A percentile compares a stretch with the other conserved stretches of the same genome.
phyloP scores from a whole-genome alignment of 2,329 filamentous ascomycete genomes.

The Chaetomium sp. region DNA sequence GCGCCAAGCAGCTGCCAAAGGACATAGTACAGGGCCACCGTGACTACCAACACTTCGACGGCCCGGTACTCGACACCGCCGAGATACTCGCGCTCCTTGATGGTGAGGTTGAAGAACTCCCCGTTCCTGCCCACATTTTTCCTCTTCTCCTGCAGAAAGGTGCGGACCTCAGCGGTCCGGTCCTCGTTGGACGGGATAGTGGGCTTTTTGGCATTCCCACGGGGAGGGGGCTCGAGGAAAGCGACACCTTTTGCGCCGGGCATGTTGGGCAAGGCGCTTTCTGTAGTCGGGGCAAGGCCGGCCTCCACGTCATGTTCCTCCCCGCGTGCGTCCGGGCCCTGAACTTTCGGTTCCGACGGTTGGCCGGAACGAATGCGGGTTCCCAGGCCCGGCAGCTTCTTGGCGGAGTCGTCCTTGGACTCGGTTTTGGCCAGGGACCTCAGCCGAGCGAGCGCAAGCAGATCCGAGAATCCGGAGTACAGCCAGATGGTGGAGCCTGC shows the following conservation, averaged over 20 bases:
- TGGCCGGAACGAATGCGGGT: neutral
- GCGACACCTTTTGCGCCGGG: conserved; percentile 17
- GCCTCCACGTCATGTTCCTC: conserved; percentile 16
- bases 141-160: conserved; percentile 28
- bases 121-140: conserved; percentile 53
- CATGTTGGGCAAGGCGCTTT: neutral
- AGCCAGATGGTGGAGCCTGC: conserved; percentile 27
- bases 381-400: conserved; percentile 8
- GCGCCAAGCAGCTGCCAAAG: conserved; percentile 61
- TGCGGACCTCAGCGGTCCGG: neutral
- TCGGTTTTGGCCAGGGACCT: neutral
- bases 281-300: conserved; percentile 6
- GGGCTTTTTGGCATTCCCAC: neutral
- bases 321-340: neutral
- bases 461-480: conserved; percentile 33
- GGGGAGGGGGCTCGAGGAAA: conserved; percentile 30
- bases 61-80: conserved; percentile 68
- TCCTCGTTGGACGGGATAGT: neutral
- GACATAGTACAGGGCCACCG: conserved; percentile 63
- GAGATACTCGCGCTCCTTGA: conserved; percentile 57
- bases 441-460: conserved; percentile 32
- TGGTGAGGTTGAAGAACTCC: conserved; percentile 56
- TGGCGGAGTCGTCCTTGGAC: neutral
- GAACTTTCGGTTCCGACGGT: neutral
- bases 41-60: conserved; percentile 58